Percentiles rank a stretch among this genome's conserved stretches.
Evolutionary conservation across 148 eudicot species (phyloP).

Genomic region (Dianthus caryophyllus): DNA sequence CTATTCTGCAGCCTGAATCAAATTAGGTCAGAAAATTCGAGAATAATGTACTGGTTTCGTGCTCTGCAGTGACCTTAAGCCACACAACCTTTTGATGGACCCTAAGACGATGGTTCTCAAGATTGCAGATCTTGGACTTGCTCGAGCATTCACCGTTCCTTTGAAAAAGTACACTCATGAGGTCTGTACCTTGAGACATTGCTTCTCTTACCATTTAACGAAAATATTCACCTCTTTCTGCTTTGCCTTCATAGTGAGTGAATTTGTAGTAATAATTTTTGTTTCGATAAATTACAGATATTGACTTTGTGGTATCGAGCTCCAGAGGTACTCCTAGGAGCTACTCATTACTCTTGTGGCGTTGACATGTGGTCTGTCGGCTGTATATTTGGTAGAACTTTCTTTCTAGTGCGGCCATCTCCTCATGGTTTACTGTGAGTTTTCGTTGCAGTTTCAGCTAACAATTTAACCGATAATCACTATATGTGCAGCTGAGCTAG

Average conservation of each 20-base stretch:
- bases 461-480: background rate
- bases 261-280: background rate
- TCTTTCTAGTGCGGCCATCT: too few relatives aligned
- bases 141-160: constrained; percentile 79
- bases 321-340: constrained; percentile 89
- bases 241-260: background rate
- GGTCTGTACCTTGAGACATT: constrained; percentile 31
- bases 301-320: constrained; percentile 95
- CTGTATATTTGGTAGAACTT: constrained; percentile 73
- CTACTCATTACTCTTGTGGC: constrained; percentile 89
- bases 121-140: constrained; percentile 96
- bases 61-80: constrained; percentile 75
- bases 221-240: background rate
- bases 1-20: background rate
- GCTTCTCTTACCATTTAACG: background rate
- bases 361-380: constrained; percentile 99
- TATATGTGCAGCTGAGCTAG: constrained; percentile 1
- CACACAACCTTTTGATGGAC: constrained; percentile 98
- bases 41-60: background rate
- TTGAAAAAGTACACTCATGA: constrained; percentile 96
- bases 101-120: constrained; percentile 63
- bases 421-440: too few relatives aligned
- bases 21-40: too few relatives aligned
- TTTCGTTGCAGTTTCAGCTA: background rate
- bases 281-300: constrained; percentile 42